These are phyloP conservation scores for Prillingera fragicola DNA, from an alignment of 1,284 basidiomycete species.

Conservation along the genomic window DNA sequence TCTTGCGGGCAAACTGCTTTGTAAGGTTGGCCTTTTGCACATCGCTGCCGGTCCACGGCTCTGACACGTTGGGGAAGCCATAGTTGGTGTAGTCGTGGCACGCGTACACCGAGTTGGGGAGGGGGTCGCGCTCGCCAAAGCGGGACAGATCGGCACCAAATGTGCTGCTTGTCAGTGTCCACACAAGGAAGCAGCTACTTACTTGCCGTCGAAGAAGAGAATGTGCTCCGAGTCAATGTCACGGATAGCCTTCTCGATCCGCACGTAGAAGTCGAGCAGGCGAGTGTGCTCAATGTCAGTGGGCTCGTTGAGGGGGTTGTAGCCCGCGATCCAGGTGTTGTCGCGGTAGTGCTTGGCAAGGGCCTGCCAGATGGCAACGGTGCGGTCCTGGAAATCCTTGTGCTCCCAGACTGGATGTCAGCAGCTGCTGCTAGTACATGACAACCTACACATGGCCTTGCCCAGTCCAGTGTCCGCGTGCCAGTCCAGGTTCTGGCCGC, in stretches of 20 bases:
- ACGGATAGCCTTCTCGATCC: constrained; percentile 59
- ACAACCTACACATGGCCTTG: constrained; percentile 35
- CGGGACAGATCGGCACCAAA: constrained; percentile 67
- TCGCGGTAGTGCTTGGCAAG: constrained; percentile 60
- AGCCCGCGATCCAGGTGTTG: constrained; percentile 59
- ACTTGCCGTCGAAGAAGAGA: constrained; percentile 24
- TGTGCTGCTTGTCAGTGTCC: constrained; percentile 54
- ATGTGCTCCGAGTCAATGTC: constrained; percentile 60
- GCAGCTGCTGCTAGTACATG: constrained; percentile 50
- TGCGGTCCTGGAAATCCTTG: constrained; percentile 67
- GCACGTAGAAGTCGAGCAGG: constrained; percentile 60
- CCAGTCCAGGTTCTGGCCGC: constrained; percentile 45
- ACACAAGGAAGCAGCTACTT: not conserved
- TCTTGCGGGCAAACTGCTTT: constrained; percentile 57
- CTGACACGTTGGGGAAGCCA: constrained; percentile 64
- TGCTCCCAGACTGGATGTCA: constrained; percentile 62
- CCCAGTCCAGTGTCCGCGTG: constrained; percentile 35
- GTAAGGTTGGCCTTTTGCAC: constrained; percentile 54
- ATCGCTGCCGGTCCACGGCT: constrained; percentile 47
- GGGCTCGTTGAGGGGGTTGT: constrained; percentile 71
- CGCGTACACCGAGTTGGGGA: constrained; percentile 50
- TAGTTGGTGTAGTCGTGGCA: constrained; percentile 64
- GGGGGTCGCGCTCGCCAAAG: constrained; percentile 55
- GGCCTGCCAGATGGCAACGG: constrained; percentile 63
- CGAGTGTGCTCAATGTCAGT: constrained; percentile 53